Percentiles rank a stretch among this genome's conserved stretches.
phyloP scores from a whole-genome alignment of 805 yeast genomes.

The Tanozyma kutaoensis region DNA sequence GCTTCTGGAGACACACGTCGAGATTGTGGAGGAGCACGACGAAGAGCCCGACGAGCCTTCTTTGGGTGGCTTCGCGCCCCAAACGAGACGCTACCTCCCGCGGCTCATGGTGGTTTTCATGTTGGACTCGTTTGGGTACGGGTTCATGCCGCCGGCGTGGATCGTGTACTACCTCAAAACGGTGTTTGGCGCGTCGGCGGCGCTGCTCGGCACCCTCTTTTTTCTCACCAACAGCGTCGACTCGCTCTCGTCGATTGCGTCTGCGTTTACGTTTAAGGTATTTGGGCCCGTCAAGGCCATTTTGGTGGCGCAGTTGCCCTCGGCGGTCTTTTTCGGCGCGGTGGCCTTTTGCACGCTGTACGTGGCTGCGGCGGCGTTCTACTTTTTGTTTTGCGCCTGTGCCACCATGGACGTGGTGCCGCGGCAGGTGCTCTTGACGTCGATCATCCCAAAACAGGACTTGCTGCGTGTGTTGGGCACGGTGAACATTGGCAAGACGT shows the following conservation, averaged over 20 bases:
- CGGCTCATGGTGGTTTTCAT: conserved; percentile 51
- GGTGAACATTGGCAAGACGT: conserved; percentile 76
- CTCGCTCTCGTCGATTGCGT: conserved; percentile 62
- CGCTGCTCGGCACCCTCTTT: conserved; percentile 53
- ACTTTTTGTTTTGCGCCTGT: conserved; percentile 34
- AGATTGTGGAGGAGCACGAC: not conserved
- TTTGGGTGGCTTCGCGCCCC: conserved; percentile 21
- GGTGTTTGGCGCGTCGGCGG: conserved; percentile 38
- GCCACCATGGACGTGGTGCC: conserved; percentile 89
- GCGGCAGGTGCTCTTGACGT: conserved; percentile 65
- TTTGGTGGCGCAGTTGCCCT: conserved; percentile 62
- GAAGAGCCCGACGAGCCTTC: conserved; percentile 6
- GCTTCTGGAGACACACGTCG: conserved; percentile 3
- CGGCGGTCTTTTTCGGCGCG: conserved; percentile 47
- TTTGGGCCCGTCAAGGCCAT: conserved; percentile 77
- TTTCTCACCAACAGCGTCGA: conserved; percentile 50
- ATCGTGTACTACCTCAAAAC: conserved; percentile 65
- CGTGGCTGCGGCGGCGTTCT: conserved; percentile 36
- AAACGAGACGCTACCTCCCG: conserved; percentile 29
- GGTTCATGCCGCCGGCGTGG: conserved; percentile 87
- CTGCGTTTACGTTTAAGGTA: conserved; percentile 51
- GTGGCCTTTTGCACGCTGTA: conserved; percentile 12
- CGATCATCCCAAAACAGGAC: conserved; percentile 48
- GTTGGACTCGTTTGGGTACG: conserved; percentile 79
- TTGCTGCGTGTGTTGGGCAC: conserved; percentile 71